These are phyloP conservation scores for Symbiodinium pilosum DNA, from an alignment of 73 alveolate genomes.

Conservation along the genomic window DNA sequence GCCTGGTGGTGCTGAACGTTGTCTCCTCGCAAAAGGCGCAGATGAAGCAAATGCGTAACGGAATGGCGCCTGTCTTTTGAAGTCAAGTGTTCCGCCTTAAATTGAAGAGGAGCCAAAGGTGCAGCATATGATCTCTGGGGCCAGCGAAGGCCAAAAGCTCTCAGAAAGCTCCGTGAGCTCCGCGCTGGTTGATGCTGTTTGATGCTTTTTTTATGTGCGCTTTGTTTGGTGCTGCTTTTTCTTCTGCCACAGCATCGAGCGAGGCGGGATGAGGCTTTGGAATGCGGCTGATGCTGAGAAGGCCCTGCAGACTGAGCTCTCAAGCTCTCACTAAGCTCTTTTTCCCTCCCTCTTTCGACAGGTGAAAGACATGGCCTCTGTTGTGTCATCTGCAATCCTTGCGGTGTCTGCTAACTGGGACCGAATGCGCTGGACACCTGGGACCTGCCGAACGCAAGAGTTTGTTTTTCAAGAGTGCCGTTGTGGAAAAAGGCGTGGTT, in stretches of 20 bases:
- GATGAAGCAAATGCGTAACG: background rate
- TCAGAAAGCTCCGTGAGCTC: background rate
- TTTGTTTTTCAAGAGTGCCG: background rate
- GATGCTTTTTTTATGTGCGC: no score
- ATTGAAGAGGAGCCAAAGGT: slow-evolving; percentile 58
- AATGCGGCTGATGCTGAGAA: slow-evolving; percentile 52
- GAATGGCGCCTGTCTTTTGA: background rate
- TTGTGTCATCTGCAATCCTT: slow-evolving; percentile 33
- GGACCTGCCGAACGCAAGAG: background rate
- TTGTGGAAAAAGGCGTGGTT: slow-evolving; percentile 11
- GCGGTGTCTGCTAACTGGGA: slow-evolving; percentile 55
- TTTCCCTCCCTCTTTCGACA: no score
- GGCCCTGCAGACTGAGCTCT: background rate
- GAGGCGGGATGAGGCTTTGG: slow-evolving; percentile 77
- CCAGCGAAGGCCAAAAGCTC: slow-evolving; percentile 52
- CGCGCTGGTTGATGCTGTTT: background rate
- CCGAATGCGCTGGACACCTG: slow-evolving; percentile 32
- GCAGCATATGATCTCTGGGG: slow-evolving; percentile 39
- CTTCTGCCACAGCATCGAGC: no score
- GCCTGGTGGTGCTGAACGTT: slow-evolving; percentile 69
- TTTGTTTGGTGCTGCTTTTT: no score
- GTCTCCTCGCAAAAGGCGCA: slow-evolving; percentile 19
- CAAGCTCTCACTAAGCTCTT: no score
- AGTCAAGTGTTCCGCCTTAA: no score
- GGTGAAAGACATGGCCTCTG: slow-evolving; percentile 34